Base-by-base conservation (phyloP, 495 filamentous ascomycete genomes). In the Thozetella sp. region DNA sequence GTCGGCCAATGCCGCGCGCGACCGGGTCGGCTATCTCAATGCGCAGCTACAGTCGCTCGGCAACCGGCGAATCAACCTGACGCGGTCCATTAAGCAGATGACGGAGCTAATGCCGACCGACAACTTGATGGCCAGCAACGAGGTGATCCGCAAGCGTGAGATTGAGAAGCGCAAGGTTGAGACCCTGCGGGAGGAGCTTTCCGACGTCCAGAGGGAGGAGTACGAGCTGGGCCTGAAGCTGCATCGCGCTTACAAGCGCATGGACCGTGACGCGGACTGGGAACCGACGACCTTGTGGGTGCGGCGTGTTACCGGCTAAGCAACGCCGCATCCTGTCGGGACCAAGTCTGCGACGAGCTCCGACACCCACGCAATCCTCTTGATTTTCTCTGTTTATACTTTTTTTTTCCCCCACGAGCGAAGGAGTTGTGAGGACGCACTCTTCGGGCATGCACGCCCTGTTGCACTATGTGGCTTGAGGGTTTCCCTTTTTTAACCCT, bases 191-290 rank as follows among this genome's bases (percentile, higher is more conserved):
- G 77, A 76, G 58, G 92, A 96, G 71, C 80, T 96, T 37, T 88
- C 88, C 9, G 92, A 96, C 54, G 85, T 97, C 23, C 83, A 86
- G 75, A 80, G 86, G 58, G 87, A 95, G 72, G 87, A 93, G 67
- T 92, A 97, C 67, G 93, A 97, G 60, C 77, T 94, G 40, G 93
- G 93, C 11, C 68, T 98, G 65, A 91, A 87, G 75, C 71, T 97
- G 45, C 86, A 94, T 67, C 75, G 93, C 52, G 90, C 91, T 4
- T 93, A 88, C 75, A 93, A 91, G 72, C 82, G 89, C 58, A 76
- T 83, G 48, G 89, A 93, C 65, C 81, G 83, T 48, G 82, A 87
- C 52, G 83, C 78, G 2, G 76, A 74, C 17, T 89, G 83, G 57
- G 88, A 91, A 60, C 85, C 86, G 12, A 91, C 86, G 3, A 85